Evolutionary conservation across 2,329 filamentous ascomycete genomes (phyloP).

Genomic region (Ceratocystis colombiana): DNA sequence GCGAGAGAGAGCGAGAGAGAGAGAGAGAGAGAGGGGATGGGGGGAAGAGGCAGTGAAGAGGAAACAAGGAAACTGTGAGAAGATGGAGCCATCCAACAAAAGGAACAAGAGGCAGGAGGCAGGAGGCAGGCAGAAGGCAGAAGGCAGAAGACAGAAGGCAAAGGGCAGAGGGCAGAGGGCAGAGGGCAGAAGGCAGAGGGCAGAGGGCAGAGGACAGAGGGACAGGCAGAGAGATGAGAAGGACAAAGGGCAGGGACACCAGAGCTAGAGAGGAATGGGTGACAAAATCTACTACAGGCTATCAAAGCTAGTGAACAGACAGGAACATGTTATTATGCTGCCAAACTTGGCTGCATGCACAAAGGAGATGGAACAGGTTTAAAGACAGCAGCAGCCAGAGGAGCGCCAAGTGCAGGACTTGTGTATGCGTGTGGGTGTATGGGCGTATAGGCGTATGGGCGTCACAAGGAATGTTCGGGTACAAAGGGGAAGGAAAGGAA

Average conservation of each 20-base stretch:
- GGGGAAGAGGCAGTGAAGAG: background rate
- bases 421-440: background rate
- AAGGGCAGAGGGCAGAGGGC: background rate
- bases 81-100: no score
- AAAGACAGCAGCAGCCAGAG: slow-evolving; percentile 4
- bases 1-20: background rate
- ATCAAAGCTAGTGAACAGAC: slow-evolving; percentile 3
- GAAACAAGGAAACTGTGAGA: slow-evolving; percentile 1
- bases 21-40: background rate
- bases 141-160: background rate
- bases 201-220: background rate
- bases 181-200: background rate
- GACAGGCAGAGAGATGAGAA: background rate
- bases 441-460: background rate
- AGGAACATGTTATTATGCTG: slow-evolving; percentile 14
- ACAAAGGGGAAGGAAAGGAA: slow-evolving; percentile 13
- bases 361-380: slow-evolving; percentile 15
- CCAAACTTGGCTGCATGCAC: slow-evolving; percentile 4
- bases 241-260: background rate
- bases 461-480: slow-evolving; percentile 19
- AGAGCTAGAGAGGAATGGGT: slow-evolving; percentile 6
- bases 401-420: no score
- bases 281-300: slow-evolving; percentile 12
- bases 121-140: background rate
- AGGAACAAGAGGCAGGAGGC: no score